Base-by-base conservation (phyloP, 176 grass and related monocot species). In the Panicum miliaceum region DNA sequence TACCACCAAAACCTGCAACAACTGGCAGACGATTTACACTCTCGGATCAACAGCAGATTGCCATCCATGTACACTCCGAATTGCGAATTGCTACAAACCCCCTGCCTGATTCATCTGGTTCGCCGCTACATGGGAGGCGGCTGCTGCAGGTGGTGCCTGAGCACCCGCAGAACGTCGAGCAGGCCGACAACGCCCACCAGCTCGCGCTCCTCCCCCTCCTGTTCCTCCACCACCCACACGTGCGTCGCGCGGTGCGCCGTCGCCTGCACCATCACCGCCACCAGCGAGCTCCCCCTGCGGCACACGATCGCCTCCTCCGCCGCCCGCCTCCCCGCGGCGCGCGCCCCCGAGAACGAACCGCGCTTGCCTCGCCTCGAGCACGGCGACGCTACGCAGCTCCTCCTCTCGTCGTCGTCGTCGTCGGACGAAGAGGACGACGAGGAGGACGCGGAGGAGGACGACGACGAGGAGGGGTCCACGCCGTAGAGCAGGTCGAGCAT, bases 181-280 rank as follows among this genome's bases (percentile, higher is more conserved):
- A 97, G 85, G 10, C 78, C 37, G 6, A 97, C 90, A 65, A 86
- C 68, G 7, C 95, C 90, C 18, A 91, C 84, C 14, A 97, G 75
- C 20, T 61, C 73, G 18, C 48, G 75, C 2, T 90, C 87, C 4
- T 76, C 70, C 50, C 84, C 52, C 6, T 57, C 20, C 7, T 1
- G 4, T 18, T 59, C 56, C 3, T 59, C 90, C 27, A 94, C 68
- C 41, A 97, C 94, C 92, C 92, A 97, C 64, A 94, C 86, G 67
- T 92, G 91, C 70, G 86, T 84, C 41, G 94, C 86, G 19, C 94
- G 90, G 68, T 92, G 92, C 45, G 88, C 77, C 66, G 89, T 38
- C 3, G 94, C 86, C 83, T 92, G 92, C 64, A 89, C 78, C 94
- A 94, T 90, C 38, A 97, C 88, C 12, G 92, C 92, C 88, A 97